Evolutionary conservation across 345 rosid species (phyloP), one percentile per base, ranked within the genome.

Genomic region (Erodium maritimum): DNA sequence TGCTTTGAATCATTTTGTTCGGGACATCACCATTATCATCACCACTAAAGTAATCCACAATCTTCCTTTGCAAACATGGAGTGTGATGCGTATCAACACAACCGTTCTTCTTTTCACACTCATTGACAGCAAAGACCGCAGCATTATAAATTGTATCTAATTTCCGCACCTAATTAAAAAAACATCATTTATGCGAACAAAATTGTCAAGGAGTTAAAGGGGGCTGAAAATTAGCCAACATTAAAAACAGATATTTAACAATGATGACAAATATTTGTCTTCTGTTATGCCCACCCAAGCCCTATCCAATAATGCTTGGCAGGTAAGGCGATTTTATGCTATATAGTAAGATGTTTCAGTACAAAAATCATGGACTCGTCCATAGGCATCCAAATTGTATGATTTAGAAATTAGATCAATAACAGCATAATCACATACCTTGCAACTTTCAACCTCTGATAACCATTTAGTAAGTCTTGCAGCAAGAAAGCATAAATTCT

Each of bases 401-500:
- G 21, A 57, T 61, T 25, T 21, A 63, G 37, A 64, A 65, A 45
- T 55, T 60, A 56, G 67, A 64, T 2, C 19, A 45, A 52, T 50
- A 11, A 54, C 20, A 54, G 56, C 57, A 64, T 64, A 61, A 23
- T 18, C 62, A 70, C 68, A 73, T 65, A 88, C 96, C 88, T 88
- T 91, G 63, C 83, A 76, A 61, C 61, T 71, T 73, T 86, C 98
- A 55, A 91, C 67, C 67, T 88, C 93, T 37, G 77, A 61, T 60
- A 91, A 75, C 98, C 98, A 91, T 65, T 74, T 82, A 48, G 95
- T 77, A 64, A 88, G 78, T 52, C 75, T 78, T 56, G 68, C 74
- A 17, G 90, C 77, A 66, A 86, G 80, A 24, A 77, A 77, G 66
- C 87, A 82, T 52, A 86, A 68, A 46, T 88, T 87, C 63, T 29